Conservation (phyloP, 2,329 filamentous ascomycete species). For the Epichloe festucae region DNA sequence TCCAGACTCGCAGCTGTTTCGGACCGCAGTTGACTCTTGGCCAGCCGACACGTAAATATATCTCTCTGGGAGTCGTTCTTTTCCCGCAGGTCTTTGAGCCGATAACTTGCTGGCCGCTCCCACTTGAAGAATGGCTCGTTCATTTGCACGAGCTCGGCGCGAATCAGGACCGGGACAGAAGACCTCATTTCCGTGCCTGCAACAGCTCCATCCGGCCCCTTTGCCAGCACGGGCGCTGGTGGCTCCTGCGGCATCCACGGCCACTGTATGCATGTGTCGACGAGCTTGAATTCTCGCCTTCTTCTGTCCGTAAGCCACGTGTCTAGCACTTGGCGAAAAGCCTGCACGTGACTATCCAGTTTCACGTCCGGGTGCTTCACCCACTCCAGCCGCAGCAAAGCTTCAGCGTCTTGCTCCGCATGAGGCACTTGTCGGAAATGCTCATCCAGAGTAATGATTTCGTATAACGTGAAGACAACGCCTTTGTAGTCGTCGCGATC, state of each 20-base stretch:
- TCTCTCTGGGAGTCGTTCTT: too few species aligned
- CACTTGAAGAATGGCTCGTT: background rate
- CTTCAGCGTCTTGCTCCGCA: slow-evolving; percentile 14
- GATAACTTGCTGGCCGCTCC: slow-evolving; percentile 3
- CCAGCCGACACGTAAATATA: too few species aligned
- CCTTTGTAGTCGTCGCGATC: slow-evolving; percentile 18
- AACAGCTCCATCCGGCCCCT: background rate
- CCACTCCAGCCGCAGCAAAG: slow-evolving; percentile 14
- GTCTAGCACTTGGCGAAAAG: slow-evolving; percentile 15
- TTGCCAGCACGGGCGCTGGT: too few species aligned
- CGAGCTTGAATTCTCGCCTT: background rate
- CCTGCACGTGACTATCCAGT: slow-evolving; percentile 18
- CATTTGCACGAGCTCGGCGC: background rate
- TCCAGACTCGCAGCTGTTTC: too few species aligned
- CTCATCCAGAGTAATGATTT: slow-evolving; percentile 11
- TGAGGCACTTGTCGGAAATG: slow-evolving; percentile 11
- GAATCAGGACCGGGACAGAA: background rate
- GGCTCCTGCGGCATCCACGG: background rate
- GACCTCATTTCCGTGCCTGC: background rate
- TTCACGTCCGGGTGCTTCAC: slow-evolving; percentile 18
- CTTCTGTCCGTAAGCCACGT: slow-evolving; percentile 10
- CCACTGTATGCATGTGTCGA: slow-evolving; percentile 3
- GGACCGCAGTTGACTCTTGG: too few species aligned
- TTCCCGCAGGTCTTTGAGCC: background rate
- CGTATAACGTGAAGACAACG: slow-evolving; percentile 22